Base-by-base conservation (phyloP, 2,329 filamentous ascomycete genomes). In the Colletotrichum siamense region DNA sequence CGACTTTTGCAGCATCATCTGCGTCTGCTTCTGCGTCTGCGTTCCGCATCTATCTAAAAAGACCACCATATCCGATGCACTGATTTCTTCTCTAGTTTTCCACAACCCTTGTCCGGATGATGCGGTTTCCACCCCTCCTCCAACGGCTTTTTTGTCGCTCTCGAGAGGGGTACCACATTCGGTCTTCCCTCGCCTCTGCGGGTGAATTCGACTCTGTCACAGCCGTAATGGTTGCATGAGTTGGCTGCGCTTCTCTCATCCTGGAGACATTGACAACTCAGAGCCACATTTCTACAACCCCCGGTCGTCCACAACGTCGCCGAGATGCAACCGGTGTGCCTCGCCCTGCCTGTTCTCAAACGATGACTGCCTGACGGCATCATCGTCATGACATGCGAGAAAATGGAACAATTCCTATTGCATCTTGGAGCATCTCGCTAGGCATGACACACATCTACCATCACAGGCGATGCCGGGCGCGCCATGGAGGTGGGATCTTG, bases 161-260 rank as follows among this genome's bases (percentile, higher is more conserved):
- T 24, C 39, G 49, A 44, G 70, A 69, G 74, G 70, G 64, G 70
- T 68, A 76, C 69, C 15, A 44, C 26, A 15, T 34, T 69, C 74
- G 64, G 57, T 44, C 28, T 55, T 69, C 34, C 30, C 57, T n/a
- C 39, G 55, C 64, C 34, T 49, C 65, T 69, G 71, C 70, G 70
- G 70, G 57, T 76, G 65, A 61, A 36, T 62, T 62, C 36, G 26
- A 70, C 22, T 39, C 32, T 69, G 22, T 49, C 71, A 73, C 59
- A 61, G 59, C 34, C 34, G 76, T 76, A 65, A 79, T 74, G 77
- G 78, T 80, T 80, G 79, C 77, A 64, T 78, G 71, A 66, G 71
- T 16, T 75, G 71, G 69, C 72, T 73, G 57, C 75, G 62, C 73
- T 76, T 68, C 64, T 49, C 49, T 36, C 32, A 52, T 36, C 59